phyloP scores from a whole-genome alignment of 148 eudicot genomes.

The Oxyria digyna region DNA sequence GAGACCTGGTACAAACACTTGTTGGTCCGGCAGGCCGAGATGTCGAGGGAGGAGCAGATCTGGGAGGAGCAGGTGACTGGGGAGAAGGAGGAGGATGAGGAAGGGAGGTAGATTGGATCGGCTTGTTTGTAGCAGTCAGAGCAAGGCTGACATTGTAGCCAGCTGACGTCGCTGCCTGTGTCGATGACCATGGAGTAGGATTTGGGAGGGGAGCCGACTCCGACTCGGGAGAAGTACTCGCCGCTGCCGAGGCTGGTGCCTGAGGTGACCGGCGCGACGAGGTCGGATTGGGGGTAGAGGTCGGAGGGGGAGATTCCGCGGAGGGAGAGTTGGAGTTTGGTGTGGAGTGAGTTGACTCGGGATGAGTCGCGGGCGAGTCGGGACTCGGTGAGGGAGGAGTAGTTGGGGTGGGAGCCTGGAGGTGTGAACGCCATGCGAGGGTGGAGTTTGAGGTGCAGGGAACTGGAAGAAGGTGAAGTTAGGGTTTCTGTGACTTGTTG shows the following conservation, averaged over 20 bases:
- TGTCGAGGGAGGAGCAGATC: constrained; percentile 36
- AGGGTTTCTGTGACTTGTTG: background rate
- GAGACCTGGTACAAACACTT: constrained; percentile 58
- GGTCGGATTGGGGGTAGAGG: constrained; percentile 24
- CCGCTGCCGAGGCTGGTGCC: constrained; percentile 63
- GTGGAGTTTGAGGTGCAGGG: constrained; percentile 24
- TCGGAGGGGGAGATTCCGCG: constrained; percentile 18
- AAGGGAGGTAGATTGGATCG: constrained; percentile 54
- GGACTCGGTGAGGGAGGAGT: constrained; percentile 33
- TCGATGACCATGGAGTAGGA: constrained; percentile 49
- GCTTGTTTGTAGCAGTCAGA: constrained; percentile 59
- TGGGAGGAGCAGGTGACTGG: constrained; percentile 30
- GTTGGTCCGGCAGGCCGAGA: constrained; percentile 29
- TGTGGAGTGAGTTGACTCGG: constrained; percentile 26
- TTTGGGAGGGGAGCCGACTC: constrained; percentile 51
- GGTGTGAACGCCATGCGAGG: constrained; percentile 35
- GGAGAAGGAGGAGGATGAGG: constrained; percentile 30
- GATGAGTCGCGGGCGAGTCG: constrained; percentile 61
- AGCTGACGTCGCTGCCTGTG: constrained; percentile 75
- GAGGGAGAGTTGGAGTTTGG: constrained; percentile 17
- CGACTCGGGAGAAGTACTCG: constrained; percentile 72
- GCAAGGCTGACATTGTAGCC: constrained; percentile 83
- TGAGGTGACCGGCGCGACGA: constrained; percentile 45
- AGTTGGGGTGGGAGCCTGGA: constrained; percentile 15
- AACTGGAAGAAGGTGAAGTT: background rate